These are phyloP conservation scores for Salinomyces thailandicus DNA, from an alignment of 2,329 filamentous ascomycete genomes.

Conservation along the genomic window DNA sequence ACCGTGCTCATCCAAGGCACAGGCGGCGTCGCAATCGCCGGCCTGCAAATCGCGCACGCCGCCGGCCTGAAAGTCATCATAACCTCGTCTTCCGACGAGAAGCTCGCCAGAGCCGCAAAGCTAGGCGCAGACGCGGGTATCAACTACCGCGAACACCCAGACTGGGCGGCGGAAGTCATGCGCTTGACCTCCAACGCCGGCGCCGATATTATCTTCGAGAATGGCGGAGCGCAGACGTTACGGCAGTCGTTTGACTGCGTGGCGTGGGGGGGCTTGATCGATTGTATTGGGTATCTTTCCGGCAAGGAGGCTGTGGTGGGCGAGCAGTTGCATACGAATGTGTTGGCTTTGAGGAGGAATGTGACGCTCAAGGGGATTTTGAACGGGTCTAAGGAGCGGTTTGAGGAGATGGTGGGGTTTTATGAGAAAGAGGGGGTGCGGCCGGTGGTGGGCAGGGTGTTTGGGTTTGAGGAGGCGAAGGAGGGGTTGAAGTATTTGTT, in stretches of 20 bases:
- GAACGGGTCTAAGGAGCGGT: conserved; percentile 48
- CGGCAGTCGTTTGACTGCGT: conserved; percentile 35
- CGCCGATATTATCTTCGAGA: conserved; percentile 42
- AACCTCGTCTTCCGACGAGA: conserved; percentile 47
- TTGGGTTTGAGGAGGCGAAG: conserved; percentile 27
- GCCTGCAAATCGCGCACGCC: conserved; percentile 32
- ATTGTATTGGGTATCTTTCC: conserved; percentile 34
- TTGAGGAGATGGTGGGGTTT: conserved; percentile 34
- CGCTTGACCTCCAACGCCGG: conserved; percentile 32
- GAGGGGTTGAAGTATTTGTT: conserved; percentile 27
- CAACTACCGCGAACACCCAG: conserved; percentile 49
- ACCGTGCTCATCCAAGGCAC: conserved; percentile 34
- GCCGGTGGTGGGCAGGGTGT: conserved; percentile 32
- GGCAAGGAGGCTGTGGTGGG: conserved; percentile 46
- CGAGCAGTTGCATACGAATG: conserved; percentile 50
- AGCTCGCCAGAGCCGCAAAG: conserved; percentile 42
- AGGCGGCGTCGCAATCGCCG: conserved; percentile 34
- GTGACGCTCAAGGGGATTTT: conserved; percentile 49
- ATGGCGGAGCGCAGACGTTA: conserved; percentile 41
- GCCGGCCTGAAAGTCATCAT: conserved; percentile 43
- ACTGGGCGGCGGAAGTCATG: conserved; percentile 52
- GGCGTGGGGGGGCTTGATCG: conserved; percentile 32
- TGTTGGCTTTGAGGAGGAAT: conserved; percentile 42
- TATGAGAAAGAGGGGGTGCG: conserved; percentile 32
- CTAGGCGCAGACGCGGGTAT: conserved; percentile 50